Conservation (phyloP, 345 rosid species). For the Ceriops decandra region DNA sequence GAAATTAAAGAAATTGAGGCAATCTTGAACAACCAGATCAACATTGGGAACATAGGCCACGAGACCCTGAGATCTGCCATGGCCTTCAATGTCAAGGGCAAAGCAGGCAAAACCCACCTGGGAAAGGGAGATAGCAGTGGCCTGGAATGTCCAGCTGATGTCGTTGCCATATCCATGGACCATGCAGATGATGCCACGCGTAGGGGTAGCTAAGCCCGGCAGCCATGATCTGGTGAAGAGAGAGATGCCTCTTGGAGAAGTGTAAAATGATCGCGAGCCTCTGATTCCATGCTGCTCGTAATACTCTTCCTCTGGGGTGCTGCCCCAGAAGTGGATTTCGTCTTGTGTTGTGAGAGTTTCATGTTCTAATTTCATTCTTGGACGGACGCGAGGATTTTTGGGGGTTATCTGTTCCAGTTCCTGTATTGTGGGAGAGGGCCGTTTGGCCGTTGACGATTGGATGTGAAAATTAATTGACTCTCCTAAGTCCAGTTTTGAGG, state of each 20-base stretch:
- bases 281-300: slow-evolving; percentile 51
- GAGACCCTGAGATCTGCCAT: slow-evolving; percentile 70
- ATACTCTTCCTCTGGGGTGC: slow-evolving; percentile 55
- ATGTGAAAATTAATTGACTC: background rate
- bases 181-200: slow-evolving; percentile 64
- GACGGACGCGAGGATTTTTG: background rate
- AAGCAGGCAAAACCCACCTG: slow-evolving; percentile 78
- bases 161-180: slow-evolving; percentile 87
- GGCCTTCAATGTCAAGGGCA: slow-evolving; percentile 79
- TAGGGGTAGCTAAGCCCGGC: slow-evolving; percentile 39
- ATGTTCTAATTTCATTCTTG: slow-evolving; percentile 12
- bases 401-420: background rate
- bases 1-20: slow-evolving; percentile 46
- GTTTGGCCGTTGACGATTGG: background rate
- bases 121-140: slow-evolving; percentile 67
- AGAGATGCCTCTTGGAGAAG: slow-evolving; percentile 68
- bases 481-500: background rate
- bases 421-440: background rate
- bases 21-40: slow-evolving; percentile 62
- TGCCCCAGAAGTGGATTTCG: slow-evolving; percentile 55
- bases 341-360: slow-evolving; percentile 6
- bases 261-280: slow-evolving; percentile 56
- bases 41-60: slow-evolving; percentile 58
- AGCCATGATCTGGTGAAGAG: slow-evolving; percentile 82
- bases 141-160: slow-evolving; percentile 77